Conservation (phyloP, 441 rosid species). For the Eruca vesicaria region DNA sequence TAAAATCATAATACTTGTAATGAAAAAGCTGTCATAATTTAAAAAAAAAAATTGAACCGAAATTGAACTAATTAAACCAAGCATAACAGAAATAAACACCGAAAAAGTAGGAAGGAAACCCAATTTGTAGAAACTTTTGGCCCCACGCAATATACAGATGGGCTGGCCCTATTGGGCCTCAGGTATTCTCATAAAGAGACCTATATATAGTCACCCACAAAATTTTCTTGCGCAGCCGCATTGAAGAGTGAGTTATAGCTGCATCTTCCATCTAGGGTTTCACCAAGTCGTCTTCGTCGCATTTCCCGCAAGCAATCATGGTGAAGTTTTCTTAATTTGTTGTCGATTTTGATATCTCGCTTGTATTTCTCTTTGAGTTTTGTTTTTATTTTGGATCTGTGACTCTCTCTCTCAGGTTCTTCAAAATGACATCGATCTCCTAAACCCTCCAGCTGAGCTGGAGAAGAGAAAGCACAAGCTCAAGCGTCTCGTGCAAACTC, state of each 20-base stretch:
- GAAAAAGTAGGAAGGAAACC: neutral
- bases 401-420: constrained; percentile 24
- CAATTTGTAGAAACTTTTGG: neutral
- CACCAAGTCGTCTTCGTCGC: neutral
- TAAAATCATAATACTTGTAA: too few species aligned
- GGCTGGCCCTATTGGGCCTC: neutral
- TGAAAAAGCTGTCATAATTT: neutral
- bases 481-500: constrained; percentile 31
- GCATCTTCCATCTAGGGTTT: neutral
- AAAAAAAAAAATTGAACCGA: neutral
- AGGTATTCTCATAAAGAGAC: neutral
- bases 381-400: neutral
- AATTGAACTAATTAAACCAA: neutral
- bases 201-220: neutral
- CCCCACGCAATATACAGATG: neutral
- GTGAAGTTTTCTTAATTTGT: neutral
- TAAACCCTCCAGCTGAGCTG: constrained; percentile 30
- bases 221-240: neutral
- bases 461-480: constrained; percentile 36
- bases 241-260: neutral
- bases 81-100: neutral
- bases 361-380: neutral
- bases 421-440: constrained; percentile 30
- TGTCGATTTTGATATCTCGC: neutral
- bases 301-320: constrained; percentile 5